Base-by-base conservation (phyloP, 495 filamentous ascomycete genomes). In the Aspergillus homomorphus region DNA sequence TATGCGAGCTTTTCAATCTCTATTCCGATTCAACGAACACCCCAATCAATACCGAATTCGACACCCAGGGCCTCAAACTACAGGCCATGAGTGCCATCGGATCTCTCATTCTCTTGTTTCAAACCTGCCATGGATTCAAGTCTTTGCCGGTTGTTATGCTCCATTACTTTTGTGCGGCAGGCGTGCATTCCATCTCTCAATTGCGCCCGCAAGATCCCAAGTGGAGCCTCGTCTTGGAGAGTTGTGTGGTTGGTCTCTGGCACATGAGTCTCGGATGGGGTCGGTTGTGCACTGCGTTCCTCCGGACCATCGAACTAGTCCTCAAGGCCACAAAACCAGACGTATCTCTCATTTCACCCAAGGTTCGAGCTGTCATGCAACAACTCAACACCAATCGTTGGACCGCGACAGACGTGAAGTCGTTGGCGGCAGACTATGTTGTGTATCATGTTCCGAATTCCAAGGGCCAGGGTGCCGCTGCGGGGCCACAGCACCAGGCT, bases 91-190 rank as follows among this genome's bases (percentile, higher is more conserved):
- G 68, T 26, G 48, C 49, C 3, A 60, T 66, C 21, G 65, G 68
- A 20, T 66, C 68, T 0, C 61, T 70, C 48, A 51, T 70, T 9
- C 56, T 70, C 3, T 44, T 68, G 9, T 68, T 59, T 51, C 63
- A 62, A 54, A 56, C 59, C 4, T 50, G 20, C 33, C 65, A 70
- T 45, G 68, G 68, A 7, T 66, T 62, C 55, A 70, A 68, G 38
- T 68, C 68, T 1, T 38, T 68, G n/a, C 65, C 68, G 2, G 64
- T 70, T 45, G 65, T 70, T 1, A 70, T 70, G 68, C 51, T 67
- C 14, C 68, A 70, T 45, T 68, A 68, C 45, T 65, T 66, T 38
- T 67, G 65, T 38, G 51, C 66, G 1, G 68, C 57, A 0, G 65
- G 68, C 1, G 60, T 70, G 9, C 61, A 68, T 41, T 56, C 63